phyloP scores from a whole-genome alignment of 352 stramenopile species.

The Pythium apleroticum region DNA sequence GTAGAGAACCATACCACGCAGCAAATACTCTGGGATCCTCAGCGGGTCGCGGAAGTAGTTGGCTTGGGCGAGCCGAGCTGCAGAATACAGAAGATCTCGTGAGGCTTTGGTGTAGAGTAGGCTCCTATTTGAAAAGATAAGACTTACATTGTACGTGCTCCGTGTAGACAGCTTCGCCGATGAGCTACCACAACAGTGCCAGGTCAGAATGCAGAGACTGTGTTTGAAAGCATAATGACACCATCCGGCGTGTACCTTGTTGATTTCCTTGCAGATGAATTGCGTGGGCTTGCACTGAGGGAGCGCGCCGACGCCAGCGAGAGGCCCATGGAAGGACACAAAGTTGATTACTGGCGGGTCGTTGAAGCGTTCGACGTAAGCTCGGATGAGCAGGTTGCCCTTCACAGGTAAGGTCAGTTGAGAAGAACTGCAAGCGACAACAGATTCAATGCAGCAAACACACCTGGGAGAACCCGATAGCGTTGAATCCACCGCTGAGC shows the following conservation, averaged over 20 bases:
- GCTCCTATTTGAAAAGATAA: not conserved
- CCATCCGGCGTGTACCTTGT: conserved; percentile 41
- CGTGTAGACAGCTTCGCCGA: conserved; percentile 85
- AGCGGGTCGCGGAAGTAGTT: conserved; percentile 94
- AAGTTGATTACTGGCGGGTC: conserved; percentile 90
- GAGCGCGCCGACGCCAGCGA: conserved; percentile 88
- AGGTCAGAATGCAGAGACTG: not conserved
- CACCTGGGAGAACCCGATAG: conserved; percentile 91
- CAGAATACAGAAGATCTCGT: not conserved
- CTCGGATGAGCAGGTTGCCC: conserved; percentile 93
- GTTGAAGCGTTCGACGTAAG: conserved; percentile 94
- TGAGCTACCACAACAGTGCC: conserved; percentile 50
- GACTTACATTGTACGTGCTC: conserved; percentile 73
- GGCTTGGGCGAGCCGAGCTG: conserved; percentile 84
- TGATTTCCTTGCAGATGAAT: conserved; percentile 86
- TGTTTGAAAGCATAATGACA: no score
- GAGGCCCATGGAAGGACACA: conserved; percentile 90
- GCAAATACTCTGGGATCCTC: conserved; percentile 66
- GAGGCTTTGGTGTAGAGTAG: not conserved
- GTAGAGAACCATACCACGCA: conserved; percentile 42
- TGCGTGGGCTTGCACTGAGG: conserved; percentile 86
- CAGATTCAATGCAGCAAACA: not conserved
- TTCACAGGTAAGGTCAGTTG: conserved; percentile 1
- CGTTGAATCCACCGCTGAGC: conserved; percentile 91
- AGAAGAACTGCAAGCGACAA: not conserved